These are phyloP conservation scores for Sonneratia alba DNA, from an alignment of 345 rosid species.

Conservation along the genomic window DNA sequence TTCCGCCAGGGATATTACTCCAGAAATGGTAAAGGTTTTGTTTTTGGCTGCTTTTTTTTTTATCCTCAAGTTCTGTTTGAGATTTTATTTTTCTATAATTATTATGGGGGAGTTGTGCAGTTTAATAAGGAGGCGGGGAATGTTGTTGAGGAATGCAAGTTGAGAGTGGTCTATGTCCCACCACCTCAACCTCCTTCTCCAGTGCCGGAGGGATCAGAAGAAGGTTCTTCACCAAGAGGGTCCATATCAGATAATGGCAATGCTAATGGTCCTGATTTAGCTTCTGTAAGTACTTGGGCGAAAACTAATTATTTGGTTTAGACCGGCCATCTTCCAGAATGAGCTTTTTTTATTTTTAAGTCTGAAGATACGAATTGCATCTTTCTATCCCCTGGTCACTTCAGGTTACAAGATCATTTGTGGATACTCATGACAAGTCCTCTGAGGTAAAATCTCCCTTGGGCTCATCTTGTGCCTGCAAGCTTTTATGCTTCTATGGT, in stretches of 20 bases:
- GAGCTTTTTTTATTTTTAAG: background rate
- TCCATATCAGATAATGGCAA: conserved; percentile 54
- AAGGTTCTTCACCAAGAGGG: conserved; percentile 65
- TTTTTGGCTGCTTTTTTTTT: background rate
- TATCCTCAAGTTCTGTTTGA: background rate
- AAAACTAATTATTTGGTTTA: background rate
- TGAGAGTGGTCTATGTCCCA: conserved; percentile 60
- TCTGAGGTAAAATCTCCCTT: conserved; percentile 35
- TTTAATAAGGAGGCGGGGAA: conserved; percentile 70
- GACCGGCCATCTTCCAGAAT: background rate
- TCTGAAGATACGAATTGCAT: background rate
- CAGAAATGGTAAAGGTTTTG: conserved; percentile 47
- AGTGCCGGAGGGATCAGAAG: conserved; percentile 68
- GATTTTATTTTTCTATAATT: conserved; percentile 4
- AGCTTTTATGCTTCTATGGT: background rate
- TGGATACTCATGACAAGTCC: conserved; percentile 41
- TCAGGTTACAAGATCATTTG: conserved; percentile 39
- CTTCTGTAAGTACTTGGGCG: conserved; percentile 30
- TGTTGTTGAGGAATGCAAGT: conserved; percentile 64
- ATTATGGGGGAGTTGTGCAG: conserved; percentile 18
- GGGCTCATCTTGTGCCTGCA: background rate
- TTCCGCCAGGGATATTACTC: conserved; percentile 47
- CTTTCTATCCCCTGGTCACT: conserved; percentile 13
- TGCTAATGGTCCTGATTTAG: conserved; percentile 38
- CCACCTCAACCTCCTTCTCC: conserved; percentile 78